These are phyloP conservation scores for Teratosphaeriaceae sp. DNA, from an alignment of 2,329 filamentous ascomycete species.

Conservation along the genomic window DNA sequence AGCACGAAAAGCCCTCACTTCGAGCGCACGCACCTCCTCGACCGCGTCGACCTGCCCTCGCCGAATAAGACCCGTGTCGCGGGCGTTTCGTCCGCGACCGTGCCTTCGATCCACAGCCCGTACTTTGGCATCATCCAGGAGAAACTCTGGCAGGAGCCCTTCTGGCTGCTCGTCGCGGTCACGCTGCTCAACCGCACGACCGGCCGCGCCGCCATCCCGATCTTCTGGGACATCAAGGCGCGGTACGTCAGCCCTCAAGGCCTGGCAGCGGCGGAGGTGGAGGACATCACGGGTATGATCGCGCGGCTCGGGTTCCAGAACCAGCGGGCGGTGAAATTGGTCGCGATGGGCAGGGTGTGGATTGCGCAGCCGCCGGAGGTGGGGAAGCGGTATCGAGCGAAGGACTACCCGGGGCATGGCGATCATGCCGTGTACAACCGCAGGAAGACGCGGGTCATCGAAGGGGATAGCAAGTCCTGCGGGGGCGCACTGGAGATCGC, in stretches of 20 bases:
- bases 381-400: constrained; percentile 44
- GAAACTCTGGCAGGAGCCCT: constrained; percentile 65
- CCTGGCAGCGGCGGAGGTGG: constrained; percentile 52
- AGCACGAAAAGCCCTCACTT: constrained; percentile 21
- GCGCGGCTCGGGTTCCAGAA: constrained; percentile 64
- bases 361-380: constrained; percentile 54
- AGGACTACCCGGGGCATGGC: constrained; percentile 22
- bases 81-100: constrained; percentile 45
- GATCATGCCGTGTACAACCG: constrained; percentile 7
- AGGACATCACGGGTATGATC: constrained; percentile 57
- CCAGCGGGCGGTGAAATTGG: constrained; percentile 60
- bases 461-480: constrained; percentile 39
- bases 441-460: constrained; percentile 34
- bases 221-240: constrained; percentile 62
- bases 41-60: constrained; percentile 23
- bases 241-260: constrained; percentile 60
- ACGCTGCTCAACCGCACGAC: constrained; percentile 80
- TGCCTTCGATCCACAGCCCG: constrained; percentile 58
- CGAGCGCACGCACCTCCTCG: constrained; percentile 12
- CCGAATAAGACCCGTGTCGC: constrained; percentile 20
- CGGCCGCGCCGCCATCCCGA: constrained; percentile 66
- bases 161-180: constrained; percentile 72
- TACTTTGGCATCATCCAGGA: constrained; percentile 81
- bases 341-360: constrained; percentile 66
- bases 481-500: constrained; percentile 72